Evolutionary conservation across 192 early-diverging fungal species (phyloP).

Genomic region (Mortierella hygrophila): DNA sequence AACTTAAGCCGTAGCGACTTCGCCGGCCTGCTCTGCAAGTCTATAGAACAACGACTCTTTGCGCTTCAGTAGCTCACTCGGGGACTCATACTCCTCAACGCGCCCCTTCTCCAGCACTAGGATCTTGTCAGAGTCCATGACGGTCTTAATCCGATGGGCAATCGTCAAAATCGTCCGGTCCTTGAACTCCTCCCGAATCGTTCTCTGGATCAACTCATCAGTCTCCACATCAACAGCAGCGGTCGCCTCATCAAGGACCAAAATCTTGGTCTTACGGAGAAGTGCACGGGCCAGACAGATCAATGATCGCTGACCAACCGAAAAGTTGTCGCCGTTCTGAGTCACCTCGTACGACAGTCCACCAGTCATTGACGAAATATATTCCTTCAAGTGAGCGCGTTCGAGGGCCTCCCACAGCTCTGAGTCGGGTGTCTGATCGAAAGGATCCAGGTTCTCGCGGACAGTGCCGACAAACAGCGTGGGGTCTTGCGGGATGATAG

Average conservation of each 20-base stretch:
- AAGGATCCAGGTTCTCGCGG: slow-evolving; percentile 70
- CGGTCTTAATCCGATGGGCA: slow-evolving; percentile 79
- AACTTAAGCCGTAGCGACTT: too few relatives aligned
- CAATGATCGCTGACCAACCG: slow-evolving; percentile 70
- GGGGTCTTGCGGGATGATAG: slow-evolving; percentile 82
- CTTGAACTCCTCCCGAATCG: slow-evolving; percentile 16
- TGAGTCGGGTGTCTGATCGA: slow-evolving; percentile 59
- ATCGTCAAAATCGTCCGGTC: slow-evolving; percentile 65
- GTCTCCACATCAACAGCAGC: slow-evolving; percentile 71
- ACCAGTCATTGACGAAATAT: slow-evolving; percentile 53
- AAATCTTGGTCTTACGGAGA: slow-evolving; percentile 61
- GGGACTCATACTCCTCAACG: slow-evolving; percentile 77
- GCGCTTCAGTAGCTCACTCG: slow-evolving; percentile 55
- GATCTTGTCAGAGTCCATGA: slow-evolving; percentile 73
- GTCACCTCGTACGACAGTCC: slow-evolving; percentile 32
- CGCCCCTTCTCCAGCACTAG: slow-evolving; percentile 80
- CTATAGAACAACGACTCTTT: slow-evolving; percentile 32
- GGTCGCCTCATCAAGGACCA: slow-evolving; percentile 80
- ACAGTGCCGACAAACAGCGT: slow-evolving; percentile 69
- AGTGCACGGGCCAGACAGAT: slow-evolving; percentile 73
- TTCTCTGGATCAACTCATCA: slow-evolving; percentile 62
- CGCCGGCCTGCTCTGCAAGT: not conserved
- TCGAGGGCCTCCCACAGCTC: slow-evolving; percentile 66
- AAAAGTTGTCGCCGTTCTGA: slow-evolving; percentile 27
- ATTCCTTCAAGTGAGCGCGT: slow-evolving; percentile 58